Base-by-base conservation (phyloP, 768 basidiomycete species). In the Omphalotus guepiniiformis region DNA sequence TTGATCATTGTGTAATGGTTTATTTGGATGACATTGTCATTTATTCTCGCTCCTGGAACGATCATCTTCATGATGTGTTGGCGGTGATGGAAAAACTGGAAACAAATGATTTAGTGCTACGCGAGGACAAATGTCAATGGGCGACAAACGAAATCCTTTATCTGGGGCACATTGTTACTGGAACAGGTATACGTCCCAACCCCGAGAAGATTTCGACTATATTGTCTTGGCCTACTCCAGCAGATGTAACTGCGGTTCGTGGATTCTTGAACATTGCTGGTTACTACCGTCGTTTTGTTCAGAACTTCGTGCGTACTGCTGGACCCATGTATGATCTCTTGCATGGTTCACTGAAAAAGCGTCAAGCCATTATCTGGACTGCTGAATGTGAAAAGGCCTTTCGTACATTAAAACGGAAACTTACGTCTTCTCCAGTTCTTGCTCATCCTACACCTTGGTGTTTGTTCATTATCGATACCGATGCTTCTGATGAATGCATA, bases 1-100 rank as follows among this genome's bases (percentile, higher is more conserved):
- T 67, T 13, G 63, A 67, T 47, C 35, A 52, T 0, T 44, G 47
- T 16, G 58, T 65, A 8, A 54, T 69, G 13, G 61, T 70, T 3
- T 70, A 69, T 50, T 43, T 69, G 2, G 67, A 67, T 38, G 61
- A 67, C 51, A 63, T 67, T 36, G 56, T 68, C 7, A 56, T 69
- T 48, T 68, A 55, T 54, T 63, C 64, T 6, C 21, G 38, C 2
- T 12, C 39, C 13, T 27, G n/a, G 2, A 15, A 29, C 12, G 47
- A 48, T 9, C 57, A 62, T 35, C 18, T 26, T 6, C 2, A 19
- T 21, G 26, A 53, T 7, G 49, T 55, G 2, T 22, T 39, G 2
- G 27, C 51, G 32, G 56, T 64, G 2, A 39, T 64, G 7, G 28
- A 50, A 8, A 34, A 36, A 0, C 41, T 64, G 2, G 32, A 34